Evolutionary conservation across 2,329 filamentous ascomycete species (phyloP).

Genomic region (Fusarium compactum): DNA sequence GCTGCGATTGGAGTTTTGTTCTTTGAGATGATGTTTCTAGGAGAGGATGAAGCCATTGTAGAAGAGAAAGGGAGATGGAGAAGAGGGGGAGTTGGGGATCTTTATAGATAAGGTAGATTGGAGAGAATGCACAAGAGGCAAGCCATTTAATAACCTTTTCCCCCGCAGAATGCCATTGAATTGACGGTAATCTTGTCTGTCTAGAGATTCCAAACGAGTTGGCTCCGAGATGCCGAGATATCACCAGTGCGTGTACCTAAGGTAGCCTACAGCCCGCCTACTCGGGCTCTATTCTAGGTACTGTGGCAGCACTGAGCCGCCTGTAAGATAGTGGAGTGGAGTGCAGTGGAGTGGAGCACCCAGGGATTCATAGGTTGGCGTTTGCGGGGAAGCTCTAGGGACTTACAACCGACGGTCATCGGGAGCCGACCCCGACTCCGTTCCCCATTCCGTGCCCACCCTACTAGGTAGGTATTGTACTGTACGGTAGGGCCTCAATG

Average conservation of each 20-base stretch:
- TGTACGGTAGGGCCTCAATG: not conserved
- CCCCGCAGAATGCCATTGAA: constrained; percentile 15
- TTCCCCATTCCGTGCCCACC: constrained; percentile 33
- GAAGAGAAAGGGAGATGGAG: not conserved
- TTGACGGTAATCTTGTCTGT: constrained; percentile 32
- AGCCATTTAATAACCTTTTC: constrained; percentile 21
- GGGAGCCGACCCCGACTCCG: constrained; percentile 28
- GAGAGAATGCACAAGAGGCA: not conserved
- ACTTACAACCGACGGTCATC: constrained; percentile 27
- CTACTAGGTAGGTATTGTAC: not conserved
- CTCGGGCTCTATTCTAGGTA: not conserved
- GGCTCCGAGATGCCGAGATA: constrained; percentile 47
- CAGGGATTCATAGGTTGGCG: constrained; percentile 1
- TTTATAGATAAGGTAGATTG: constrained; percentile 16
- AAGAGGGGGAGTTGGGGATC: not conserved
- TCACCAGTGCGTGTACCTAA: constrained; percentile 27
- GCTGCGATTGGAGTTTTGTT: constrained; percentile 38
- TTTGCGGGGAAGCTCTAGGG: constrained; percentile 30
- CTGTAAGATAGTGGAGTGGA: not conserved
- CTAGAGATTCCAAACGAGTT: not conserved
- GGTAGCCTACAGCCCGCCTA: not conserved
- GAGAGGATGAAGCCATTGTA: constrained; percentile 31
- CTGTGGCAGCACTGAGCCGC: not conserved
- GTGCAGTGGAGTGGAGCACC: not conserved
- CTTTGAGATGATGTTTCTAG: constrained; percentile 31